A percentile compares a stretch with the other conserved stretches of the same genome.
Conservation (phyloP, 352 stramenopile species). For the Heterotrichella gracilis region DNA sequence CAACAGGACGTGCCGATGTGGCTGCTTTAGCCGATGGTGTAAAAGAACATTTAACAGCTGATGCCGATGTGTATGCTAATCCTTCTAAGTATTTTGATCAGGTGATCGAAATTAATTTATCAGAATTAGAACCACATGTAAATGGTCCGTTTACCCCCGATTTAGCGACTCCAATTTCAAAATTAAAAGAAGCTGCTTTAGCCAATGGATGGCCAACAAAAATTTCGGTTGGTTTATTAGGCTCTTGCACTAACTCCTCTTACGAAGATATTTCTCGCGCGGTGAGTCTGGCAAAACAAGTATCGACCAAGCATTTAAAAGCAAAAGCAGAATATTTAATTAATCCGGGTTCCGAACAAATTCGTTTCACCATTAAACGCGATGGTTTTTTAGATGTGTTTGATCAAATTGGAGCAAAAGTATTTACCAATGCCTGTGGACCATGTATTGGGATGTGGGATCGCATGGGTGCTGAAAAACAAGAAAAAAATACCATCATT, state of each 20-base stretch:
- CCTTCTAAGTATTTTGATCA: slow-evolving; percentile 30
- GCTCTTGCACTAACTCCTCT: slow-evolving; percentile 63
- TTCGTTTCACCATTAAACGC: slow-evolving; percentile 49
- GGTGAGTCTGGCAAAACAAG: slow-evolving; percentile 46
- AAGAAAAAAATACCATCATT: slow-evolving; percentile 73
- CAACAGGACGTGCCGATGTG: slow-evolving; percentile 45
- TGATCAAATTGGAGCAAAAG: slow-evolving; percentile 39
- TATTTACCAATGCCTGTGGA: slow-evolving; percentile 55
- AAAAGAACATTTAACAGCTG: slow-evolving; percentile 39
- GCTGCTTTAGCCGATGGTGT: slow-evolving; percentile 47
- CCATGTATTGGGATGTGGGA: slow-evolving; percentile 73
- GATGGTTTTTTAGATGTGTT: slow-evolving; percentile 56
- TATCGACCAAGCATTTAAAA: slow-evolving; percentile 37
- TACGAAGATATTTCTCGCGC: slow-evolving; percentile 63
- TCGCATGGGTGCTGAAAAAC: slow-evolving; percentile 42
- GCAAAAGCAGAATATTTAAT: slow-evolving; percentile 61
- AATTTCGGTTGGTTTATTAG: slow-evolving; percentile 52
- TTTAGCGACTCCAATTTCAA: slow-evolving; percentile 31
- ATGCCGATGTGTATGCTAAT: slow-evolving; percentile 27
- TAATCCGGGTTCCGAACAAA: slow-evolving; percentile 54
- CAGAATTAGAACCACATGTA: slow-evolving; percentile 45
- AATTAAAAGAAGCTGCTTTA: slow-evolving; percentile 32
- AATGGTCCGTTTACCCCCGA: slow-evolving; percentile 62
- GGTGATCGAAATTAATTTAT: slow-evolving; percentile 60
- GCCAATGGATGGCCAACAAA: slow-evolving; percentile 52